Evolutionary conservation across 1,284 basidiomycete genomes (phyloP).

Genomic region (Leccinum angustisporum): DNA sequence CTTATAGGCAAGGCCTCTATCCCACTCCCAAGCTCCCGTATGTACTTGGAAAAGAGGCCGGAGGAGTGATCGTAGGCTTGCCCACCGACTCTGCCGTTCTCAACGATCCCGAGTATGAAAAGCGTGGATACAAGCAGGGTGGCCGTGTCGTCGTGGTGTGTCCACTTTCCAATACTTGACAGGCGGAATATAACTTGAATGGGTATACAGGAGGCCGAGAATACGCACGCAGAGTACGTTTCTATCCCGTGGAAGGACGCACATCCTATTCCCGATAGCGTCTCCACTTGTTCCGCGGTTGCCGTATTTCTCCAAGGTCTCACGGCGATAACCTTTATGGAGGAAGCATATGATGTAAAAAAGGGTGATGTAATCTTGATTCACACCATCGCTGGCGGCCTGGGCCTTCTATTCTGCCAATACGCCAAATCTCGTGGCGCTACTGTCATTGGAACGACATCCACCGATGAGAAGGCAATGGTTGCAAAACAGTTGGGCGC

Average conservation of each 20-base stretch:
- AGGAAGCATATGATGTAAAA: conserved; percentile 84
- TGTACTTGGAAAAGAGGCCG: conserved; percentile 75
- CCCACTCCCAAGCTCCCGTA: conserved; percentile 63
- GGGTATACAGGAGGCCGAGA: conserved; percentile 47
- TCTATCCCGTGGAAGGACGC: conserved; percentile 64
- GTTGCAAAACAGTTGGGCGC: conserved; percentile 84
- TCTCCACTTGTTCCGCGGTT: conserved; percentile 69
- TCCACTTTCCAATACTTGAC: not conserved
- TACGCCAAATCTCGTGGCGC: conserved; percentile 74
- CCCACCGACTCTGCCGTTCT: conserved; percentile 61
- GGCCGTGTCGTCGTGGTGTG: conserved; percentile 64
- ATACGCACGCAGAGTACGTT: conserved; percentile 76
- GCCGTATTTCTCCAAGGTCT: conserved; percentile 75
- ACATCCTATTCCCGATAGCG: conserved; percentile 53
- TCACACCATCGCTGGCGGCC: conserved; percentile 86
- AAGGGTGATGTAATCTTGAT: conserved; percentile 74
- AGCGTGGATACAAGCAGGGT: conserved; percentile 58
- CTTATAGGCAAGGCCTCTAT: conserved; percentile 57
- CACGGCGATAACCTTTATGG: conserved; percentile 78
- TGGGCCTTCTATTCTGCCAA: conserved; percentile 64
- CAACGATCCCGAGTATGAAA: conserved; percentile 57
- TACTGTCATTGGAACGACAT: conserved; percentile 93
- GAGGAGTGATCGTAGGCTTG: conserved; percentile 74
- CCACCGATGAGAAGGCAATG: conserved; percentile 80
- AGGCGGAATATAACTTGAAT: not conserved